Conservation (phyloP, 306 rosid species). For the Cercis canadensis region DNA sequence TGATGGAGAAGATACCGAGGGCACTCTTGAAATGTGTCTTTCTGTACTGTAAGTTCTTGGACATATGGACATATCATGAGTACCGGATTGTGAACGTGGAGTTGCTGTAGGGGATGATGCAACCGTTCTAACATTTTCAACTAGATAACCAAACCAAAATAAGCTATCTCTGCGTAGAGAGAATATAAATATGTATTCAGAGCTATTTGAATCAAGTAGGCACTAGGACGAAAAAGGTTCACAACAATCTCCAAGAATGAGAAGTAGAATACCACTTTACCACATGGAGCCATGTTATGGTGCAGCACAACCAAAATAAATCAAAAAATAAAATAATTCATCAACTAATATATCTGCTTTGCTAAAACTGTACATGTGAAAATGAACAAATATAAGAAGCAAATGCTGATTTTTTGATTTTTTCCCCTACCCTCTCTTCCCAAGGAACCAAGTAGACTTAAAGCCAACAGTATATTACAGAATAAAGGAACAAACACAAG, state of each 20-base stretch:
- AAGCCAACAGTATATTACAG: too few relatives aligned
- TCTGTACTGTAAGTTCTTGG: conserved; percentile 35
- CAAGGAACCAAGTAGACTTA: conserved; percentile 14
- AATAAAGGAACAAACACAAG: conserved; percentile 16
- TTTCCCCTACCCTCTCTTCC: not conserved
- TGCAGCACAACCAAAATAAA: not conserved
- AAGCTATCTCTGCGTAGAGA: conserved; percentile 57
- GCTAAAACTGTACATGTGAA: too few relatives aligned
- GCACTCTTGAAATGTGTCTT: conserved; percentile 34
- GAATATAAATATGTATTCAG: conserved; percentile 24
- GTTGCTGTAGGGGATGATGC: conserved; percentile 38
- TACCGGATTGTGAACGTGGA: conserved; percentile 34
- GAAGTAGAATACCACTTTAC: too few relatives aligned
- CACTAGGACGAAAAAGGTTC: not conserved
- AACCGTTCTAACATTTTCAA: conserved; percentile 42
- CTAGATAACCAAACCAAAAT: conserved; percentile 37
- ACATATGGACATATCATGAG: conserved; percentile 31
- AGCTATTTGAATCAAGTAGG: conserved; percentile 16
- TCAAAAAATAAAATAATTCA: too few relatives aligned
- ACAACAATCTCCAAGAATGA: conserved; percentile 2
- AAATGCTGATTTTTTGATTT: not conserved
- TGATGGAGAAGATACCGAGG: conserved; percentile 19
- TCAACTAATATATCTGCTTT: too few relatives aligned
- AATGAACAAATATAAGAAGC: conserved; percentile 11
- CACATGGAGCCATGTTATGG: not conserved